Percentiles rank a stretch among this genome's conserved stretches.
These are phyloP conservation scores for Cladosporium halotolerans DNA, from an alignment of 2,329 filamentous ascomycete species.

Conservation along the genomic window DNA sequence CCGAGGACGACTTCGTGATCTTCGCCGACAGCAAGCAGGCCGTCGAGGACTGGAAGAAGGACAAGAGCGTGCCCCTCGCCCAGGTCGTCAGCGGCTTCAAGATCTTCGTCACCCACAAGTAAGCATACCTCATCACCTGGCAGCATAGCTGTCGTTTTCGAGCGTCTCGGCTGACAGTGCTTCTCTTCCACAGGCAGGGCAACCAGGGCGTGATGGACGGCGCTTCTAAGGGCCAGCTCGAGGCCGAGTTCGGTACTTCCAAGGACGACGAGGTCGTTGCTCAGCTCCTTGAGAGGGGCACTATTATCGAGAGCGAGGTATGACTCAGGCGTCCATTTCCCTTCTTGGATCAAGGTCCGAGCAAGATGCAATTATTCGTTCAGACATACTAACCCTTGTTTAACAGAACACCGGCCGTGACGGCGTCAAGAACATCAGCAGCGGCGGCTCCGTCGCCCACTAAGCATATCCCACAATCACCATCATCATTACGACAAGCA, in stretches of 20 bases:
- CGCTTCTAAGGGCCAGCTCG: conserved; percentile 67
- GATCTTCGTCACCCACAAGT: conserved; percentile 87
- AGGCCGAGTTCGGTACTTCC: conserved; percentile 80
- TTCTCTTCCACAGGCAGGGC: conserved; percentile 59
- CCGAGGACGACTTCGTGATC: conserved; percentile 61
- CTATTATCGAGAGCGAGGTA: conserved; percentile 57
- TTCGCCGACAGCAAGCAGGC: conserved; percentile 56
- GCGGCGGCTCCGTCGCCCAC: conserved; percentile 30
- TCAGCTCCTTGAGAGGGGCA: conserved; percentile 72
- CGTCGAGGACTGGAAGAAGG: conserved; percentile 74
- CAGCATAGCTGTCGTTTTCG: neutral
- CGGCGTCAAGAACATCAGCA: conserved; percentile 38
- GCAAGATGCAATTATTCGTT: neutral
- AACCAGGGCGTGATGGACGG: conserved; percentile 71
- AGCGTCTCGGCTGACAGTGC: neutral
- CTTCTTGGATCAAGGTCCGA: neutral
- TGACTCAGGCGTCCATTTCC: conserved; percentile 16
- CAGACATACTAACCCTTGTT: conserved; percentile 14
- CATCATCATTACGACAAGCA: conserved; percentile 5
- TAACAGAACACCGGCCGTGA: conserved; percentile 36
- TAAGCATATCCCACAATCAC: conserved; percentile 7
- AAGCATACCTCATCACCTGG: conserved; percentile 32
- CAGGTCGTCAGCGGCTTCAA: conserved; percentile 85
- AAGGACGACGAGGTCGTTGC: conserved; percentile 75
- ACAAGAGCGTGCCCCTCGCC: conserved; percentile 70